Base-by-base conservation (phyloP, 441 rosid genomes). In the Viola pubescens region DNA sequence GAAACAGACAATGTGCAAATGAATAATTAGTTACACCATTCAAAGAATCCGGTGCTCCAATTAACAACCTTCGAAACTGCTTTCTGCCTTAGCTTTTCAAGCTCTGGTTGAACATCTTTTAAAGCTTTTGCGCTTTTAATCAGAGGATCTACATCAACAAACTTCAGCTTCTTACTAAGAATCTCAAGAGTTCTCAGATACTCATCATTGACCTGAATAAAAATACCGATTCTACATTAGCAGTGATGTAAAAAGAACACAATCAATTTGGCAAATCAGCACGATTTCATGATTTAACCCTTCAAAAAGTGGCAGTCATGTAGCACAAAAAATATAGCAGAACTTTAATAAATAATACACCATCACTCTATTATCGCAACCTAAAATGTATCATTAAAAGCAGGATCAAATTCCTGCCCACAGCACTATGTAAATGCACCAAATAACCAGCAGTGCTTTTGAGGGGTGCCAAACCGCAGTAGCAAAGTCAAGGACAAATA, bases 81-180 rank as follows among this genome's bases (percentile, higher is more conserved):
- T 77, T 88, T 94, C 70, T 88, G 97, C 67, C 98, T 78, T 44
- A 94, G 91, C 78, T 89, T 94, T 77, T 91, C 98, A 64, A 94
- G 98, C 80, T 94, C 99, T 26, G 97, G 99, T 64, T 88, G 90
- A 63, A 94, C 96, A 73, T 94, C 99, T 80, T 85, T 91, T 54
- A 94, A 81, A 51, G 98, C 96, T 77, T 87, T 87, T 54, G 99
- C 85, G 65, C 82, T 77, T 73, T 81, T 94, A 56, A 86, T 88
- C 75, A 79, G 81, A 37, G 77, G 79, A 81, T 94, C 98, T 65
- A 70, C 86, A 70, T 84, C 92, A 64, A 85, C 81, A 68, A 81
- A 89, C 79, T 87, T 91, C 77, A 91, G 75, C 78, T 94, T 94
- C 88, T 82, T 87, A 81, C 98, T 91, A 66, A 94, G 86, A 64